A percentile compares a stretch with the other conserved stretches of the same genome.
phyloP scores from a whole-genome alignment of 768 basidiomycete genomes.

The Tephrocybe sp. region DNA sequence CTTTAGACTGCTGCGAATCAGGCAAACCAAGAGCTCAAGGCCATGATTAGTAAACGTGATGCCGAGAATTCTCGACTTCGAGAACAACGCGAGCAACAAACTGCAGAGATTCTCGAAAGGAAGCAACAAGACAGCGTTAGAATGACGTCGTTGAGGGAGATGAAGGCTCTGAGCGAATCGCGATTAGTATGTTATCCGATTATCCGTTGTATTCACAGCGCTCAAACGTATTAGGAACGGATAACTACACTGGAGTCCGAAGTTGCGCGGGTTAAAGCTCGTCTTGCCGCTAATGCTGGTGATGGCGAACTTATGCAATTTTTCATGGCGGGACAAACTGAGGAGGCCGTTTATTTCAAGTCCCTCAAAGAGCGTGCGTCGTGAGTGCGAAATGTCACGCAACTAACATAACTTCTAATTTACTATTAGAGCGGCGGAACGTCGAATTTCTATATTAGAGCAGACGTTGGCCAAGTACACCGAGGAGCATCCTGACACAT shows the following conservation, averaged over 20 bases:
- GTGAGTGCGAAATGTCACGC: conserved; percentile 37
- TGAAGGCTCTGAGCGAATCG: conserved; percentile 62
- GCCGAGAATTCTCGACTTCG: conserved; percentile 67
- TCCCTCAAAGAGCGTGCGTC: conserved; percentile 52
- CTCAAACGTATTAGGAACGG: conserved; percentile 54
- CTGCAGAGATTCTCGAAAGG: conserved; percentile 67
- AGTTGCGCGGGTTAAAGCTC: conserved; percentile 67
- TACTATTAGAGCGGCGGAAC: conserved; percentile 51
- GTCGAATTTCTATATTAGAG: conserved; percentile 50
- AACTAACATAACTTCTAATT: conserved; percentile 16
- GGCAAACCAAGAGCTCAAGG: conserved; percentile 62
- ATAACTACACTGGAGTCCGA: conserved; percentile 73
- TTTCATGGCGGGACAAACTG: conserved; percentile 56
- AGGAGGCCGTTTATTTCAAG: conserved; percentile 51
- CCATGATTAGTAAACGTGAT: conserved; percentile 62
- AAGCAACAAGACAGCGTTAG: conserved; percentile 64
- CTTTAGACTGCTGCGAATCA: conserved; percentile 40
- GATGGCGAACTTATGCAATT: conserved; percentile 74
- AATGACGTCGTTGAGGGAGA: conserved; percentile 59
- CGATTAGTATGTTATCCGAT: conserved; percentile 43
- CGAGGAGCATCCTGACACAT: conserved; percentile 52
- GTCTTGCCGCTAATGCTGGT: conserved; percentile 72
- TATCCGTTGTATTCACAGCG: conserved; percentile 6
- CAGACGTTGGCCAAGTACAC: conserved; percentile 49
- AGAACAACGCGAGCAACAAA: conserved; percentile 67